These are phyloP conservation scores for Elsinoe perseae DNA, from an alignment of 2,329 filamentous ascomycete species.

Conservation along the genomic window DNA sequence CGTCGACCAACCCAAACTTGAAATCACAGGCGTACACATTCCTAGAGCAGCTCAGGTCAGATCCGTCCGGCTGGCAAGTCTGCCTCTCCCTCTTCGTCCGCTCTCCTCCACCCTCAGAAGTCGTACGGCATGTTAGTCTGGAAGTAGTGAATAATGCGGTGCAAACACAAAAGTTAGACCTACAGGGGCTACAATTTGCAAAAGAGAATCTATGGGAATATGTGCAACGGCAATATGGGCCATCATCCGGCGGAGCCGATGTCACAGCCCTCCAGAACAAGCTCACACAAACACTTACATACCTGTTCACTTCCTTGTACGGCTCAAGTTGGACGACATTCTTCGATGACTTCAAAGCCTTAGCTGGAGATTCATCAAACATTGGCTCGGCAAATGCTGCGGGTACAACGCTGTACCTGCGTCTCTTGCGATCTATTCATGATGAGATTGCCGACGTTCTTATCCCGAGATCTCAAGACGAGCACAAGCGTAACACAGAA, in stretches of 20 bases:
- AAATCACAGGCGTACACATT: slow-evolving; percentile 79
- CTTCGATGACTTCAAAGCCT: slow-evolving; percentile 76
- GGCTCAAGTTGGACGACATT: slow-evolving; percentile 79
- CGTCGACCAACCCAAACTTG: slow-evolving; percentile 63
- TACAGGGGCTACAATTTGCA: slow-evolving; percentile 63
- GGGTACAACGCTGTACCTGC: slow-evolving; percentile 79
- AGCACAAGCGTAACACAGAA: slow-evolving; percentile 77
- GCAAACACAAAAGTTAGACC: slow-evolving; percentile 68
- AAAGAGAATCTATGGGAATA: slow-evolving; percentile 78
- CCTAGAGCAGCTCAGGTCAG: slow-evolving; percentile 65
- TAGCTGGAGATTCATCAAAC: slow-evolving; percentile 58
- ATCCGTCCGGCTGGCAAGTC: slow-evolving; percentile 83
- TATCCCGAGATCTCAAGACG: slow-evolving; percentile 65
- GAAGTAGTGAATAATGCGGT: slow-evolving; percentile 92
- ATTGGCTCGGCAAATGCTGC: slow-evolving; percentile 56
- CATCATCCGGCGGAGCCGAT: slow-evolving; percentile 51
- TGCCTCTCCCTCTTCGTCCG: slow-evolving; percentile 80
- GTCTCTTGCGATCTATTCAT: slow-evolving; percentile 81
- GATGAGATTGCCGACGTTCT: slow-evolving; percentile 96
- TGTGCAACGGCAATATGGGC: slow-evolving; percentile 65
- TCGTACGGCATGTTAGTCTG: slow-evolving; percentile 80
- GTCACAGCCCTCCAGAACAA: slow-evolving; percentile 83
- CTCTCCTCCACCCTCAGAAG: slow-evolving; percentile 65
- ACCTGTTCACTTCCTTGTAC: slow-evolving; percentile 84
- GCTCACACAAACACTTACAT: slow-evolving; percentile 89